Conservation (phyloP, 2,329 filamentous ascomycete genomes). For the Cadophora gregata region DNA sequence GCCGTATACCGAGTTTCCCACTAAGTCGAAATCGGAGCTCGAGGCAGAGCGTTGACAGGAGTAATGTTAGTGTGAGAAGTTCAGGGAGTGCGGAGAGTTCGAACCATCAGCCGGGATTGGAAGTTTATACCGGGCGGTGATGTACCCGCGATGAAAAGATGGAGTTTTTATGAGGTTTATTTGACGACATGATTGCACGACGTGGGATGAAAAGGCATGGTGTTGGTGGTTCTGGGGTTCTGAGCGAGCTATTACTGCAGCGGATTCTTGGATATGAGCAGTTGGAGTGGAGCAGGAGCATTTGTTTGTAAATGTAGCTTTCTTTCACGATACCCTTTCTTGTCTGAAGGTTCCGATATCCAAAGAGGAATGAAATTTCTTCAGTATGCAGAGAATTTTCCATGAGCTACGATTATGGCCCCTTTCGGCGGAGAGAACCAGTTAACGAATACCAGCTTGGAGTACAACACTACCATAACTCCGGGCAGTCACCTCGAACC, state of each 20-base stretch:
- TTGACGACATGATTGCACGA: neutral
- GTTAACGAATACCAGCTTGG: too few relatives aligned
- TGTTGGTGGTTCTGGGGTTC: neutral
- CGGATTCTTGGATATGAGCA: neutral
- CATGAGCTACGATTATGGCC: neutral
- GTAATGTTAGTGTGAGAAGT: constrained; percentile 9
- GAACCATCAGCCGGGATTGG: constrained; percentile 6
- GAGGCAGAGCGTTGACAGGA: constrained; percentile 6
- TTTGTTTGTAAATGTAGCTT: constrained; percentile 1
- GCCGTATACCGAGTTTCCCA: constrained; percentile 13
- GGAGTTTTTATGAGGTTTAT: neutral
- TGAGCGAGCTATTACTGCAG: neutral
- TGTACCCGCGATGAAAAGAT: neutral
- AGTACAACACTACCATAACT: neutral
- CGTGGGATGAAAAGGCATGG: neutral
- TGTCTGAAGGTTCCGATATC: neutral
- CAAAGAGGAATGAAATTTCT: neutral
- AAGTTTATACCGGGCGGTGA: neutral
- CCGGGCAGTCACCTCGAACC: neutral
- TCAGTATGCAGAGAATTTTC: neutral
- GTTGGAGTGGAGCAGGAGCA: constrained; percentile 1
- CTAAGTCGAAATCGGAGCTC: constrained; percentile 12
- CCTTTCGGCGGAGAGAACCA: neutral
- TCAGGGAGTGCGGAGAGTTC: neutral
- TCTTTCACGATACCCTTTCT: constrained; percentile 9